Evolutionary conservation across 768 basidiomycete genomes (phyloP).

Genomic region (Suillus bovinus): DNA sequence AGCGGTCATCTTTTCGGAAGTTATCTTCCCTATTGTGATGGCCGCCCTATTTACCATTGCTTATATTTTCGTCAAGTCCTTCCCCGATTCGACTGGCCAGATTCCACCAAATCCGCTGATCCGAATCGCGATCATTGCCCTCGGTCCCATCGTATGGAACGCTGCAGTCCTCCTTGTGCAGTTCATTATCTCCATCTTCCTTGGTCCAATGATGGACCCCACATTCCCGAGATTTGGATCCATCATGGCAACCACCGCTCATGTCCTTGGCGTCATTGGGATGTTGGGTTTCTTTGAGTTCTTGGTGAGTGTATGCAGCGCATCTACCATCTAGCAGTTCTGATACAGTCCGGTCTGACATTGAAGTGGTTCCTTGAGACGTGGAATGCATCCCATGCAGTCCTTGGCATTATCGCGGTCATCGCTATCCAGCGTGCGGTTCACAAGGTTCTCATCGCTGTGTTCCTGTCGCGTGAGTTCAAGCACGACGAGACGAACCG

Average conservation of each 20-base stretch:
- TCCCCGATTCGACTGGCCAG: slow-evolving; percentile 62
- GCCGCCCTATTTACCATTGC: slow-evolving; percentile 85
- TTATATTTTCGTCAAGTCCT: slow-evolving; percentile 92
- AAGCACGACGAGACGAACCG: slow-evolving; percentile 99
- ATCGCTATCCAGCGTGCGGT: slow-evolving; percentile 90
- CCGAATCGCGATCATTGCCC: slow-evolving; percentile 88
- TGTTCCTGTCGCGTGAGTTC: slow-evolving; percentile 96
- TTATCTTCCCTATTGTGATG: slow-evolving; percentile 83
- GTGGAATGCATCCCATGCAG: slow-evolving; percentile 91
- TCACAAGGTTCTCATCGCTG: slow-evolving; percentile 91
- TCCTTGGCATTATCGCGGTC: slow-evolving; percentile 89
- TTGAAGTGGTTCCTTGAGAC: slow-evolving; percentile 89
- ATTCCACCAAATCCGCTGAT: slow-evolving; percentile 82
- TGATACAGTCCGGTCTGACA: slow-evolving; percentile 16
- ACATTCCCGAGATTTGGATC: slow-evolving; percentile 90
- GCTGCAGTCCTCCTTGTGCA: slow-evolving; percentile 82
- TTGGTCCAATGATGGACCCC: slow-evolving; percentile 87
- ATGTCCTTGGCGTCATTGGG: slow-evolving; percentile 78
- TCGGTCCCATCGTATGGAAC: slow-evolving; percentile 97
- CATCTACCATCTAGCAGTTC: neutral
- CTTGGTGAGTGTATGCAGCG: slow-evolving; percentile 55
- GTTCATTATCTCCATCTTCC: slow-evolving; percentile 89
- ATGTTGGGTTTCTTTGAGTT: slow-evolving; percentile 96
- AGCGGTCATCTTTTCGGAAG: slow-evolving; percentile 84
- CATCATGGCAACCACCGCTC: slow-evolving; percentile 88